A percentile compares a stretch with the other conserved stretches of the same genome.
phyloP scores from a whole-genome alignment of 2,329 filamentous ascomycete species.

The Botrytis paeoniae region DNA sequence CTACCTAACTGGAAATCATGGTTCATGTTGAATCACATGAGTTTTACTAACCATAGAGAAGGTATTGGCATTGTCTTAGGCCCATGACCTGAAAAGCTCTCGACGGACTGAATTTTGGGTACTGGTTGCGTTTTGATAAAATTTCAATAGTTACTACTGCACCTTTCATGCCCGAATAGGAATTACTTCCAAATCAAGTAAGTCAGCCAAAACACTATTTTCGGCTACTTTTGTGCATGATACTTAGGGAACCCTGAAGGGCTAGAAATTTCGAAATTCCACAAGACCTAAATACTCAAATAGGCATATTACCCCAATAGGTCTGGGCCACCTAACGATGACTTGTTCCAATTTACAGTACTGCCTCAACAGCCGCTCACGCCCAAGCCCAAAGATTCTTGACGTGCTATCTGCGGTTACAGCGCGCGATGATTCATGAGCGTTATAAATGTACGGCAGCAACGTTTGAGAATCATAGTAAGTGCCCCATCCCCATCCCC shows the following conservation, averaged over 20 bases:
- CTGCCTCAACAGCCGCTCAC: not conserved
- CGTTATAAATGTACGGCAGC: not conserved
- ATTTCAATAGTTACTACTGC: not conserved
- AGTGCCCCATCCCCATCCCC: not conserved
- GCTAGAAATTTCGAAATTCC: too few relatives aligned
- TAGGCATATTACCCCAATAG: not conserved
- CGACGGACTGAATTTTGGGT: not conserved
- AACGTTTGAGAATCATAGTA: not conserved
- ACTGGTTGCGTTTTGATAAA: too few relatives aligned
- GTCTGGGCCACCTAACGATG: too few relatives aligned
- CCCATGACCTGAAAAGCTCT: not conserved
- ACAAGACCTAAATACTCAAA: not conserved
- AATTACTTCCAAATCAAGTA: not conserved
- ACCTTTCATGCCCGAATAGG: not conserved
- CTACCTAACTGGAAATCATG: not conserved
- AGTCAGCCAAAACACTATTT: not conserved
- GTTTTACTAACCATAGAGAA: not conserved
- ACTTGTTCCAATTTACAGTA: not conserved
- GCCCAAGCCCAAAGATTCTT: not conserved
- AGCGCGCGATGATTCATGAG: not conserved
- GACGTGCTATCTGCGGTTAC: too few relatives aligned
- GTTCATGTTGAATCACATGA: not conserved
- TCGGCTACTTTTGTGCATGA: not conserved
- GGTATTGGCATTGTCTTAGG: not conserved
- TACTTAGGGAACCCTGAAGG: not conserved